Conservation (phyloP, 1,139 yeast species). For the Hansenula lynferdii region DNA sequence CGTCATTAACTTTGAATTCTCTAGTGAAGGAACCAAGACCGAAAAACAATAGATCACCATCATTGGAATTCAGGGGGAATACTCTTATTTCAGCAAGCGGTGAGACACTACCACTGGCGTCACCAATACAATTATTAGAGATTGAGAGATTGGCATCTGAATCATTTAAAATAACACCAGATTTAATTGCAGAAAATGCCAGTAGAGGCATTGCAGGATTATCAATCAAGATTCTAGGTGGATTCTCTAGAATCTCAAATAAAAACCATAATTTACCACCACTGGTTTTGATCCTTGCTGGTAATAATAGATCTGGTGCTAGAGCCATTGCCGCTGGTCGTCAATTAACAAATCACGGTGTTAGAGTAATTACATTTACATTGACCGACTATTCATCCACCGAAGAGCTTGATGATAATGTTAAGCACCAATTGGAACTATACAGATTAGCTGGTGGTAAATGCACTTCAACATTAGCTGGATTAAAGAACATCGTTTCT, state of each 20-base stretch:
- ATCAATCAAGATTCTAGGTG: slow-evolving; percentile 65
- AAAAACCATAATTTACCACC: slow-evolving; percentile 78
- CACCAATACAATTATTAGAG: slow-evolving; percentile 81
- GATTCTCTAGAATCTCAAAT: slow-evolving; percentile 52
- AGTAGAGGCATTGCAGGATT: slow-evolving; percentile 63
- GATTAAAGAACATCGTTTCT: slow-evolving; percentile 29
- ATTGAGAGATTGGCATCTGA: slow-evolving; percentile 60
- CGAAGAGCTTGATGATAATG: slow-evolving; percentile 22
- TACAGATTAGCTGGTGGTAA: slow-evolving; percentile 55
- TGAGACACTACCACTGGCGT: slow-evolving; percentile 50
- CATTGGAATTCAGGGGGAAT: slow-evolving; percentile 15
- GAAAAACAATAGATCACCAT: slow-evolving; percentile 13
- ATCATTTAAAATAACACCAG: slow-evolving; percentile 45
- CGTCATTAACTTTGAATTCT: slow-evolving; percentile 8
- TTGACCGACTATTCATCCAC: slow-evolving; percentile 31
- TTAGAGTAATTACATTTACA: slow-evolving; percentile 58
- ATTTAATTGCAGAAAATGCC: slow-evolving; percentile 60
- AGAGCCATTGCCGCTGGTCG: slow-evolving; percentile 79
- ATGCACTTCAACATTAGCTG: slow-evolving; percentile 33
- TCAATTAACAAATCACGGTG: slow-evolving; percentile 71
- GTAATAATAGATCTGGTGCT: slow-evolving; percentile 70
- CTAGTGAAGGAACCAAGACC: slow-evolving; percentile 10
- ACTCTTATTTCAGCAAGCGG: slow-evolving; percentile 13
- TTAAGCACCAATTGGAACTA: slow-evolving; percentile 42
- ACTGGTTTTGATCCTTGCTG: slow-evolving; percentile 63